Evolutionary conservation across 2,329 filamentous ascomycete genomes (phyloP).

Genomic region (Scytalidium lignicola): DNA sequence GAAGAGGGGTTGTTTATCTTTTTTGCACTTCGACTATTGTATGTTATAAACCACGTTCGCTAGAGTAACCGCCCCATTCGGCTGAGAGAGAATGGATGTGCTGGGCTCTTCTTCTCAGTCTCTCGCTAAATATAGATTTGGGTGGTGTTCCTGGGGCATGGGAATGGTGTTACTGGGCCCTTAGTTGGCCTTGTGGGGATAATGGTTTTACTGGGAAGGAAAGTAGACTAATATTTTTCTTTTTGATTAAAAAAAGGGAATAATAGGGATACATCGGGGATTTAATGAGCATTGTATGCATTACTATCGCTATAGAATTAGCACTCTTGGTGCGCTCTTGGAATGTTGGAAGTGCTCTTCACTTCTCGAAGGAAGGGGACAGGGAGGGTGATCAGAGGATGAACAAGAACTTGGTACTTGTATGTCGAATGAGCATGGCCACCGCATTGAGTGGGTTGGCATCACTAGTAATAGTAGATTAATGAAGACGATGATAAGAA

Average conservation of each 20-base stretch:
- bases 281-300: neutral
- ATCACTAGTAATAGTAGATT: neutral
- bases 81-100: constrained; percentile 14
- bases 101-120: constrained; percentile 20
- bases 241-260: neutral
- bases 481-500: neutral
- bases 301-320: neutral
- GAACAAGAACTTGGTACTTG: neutral
- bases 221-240: neutral
- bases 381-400: neutral
- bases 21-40: constrained; percentile 5
- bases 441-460: neutral
- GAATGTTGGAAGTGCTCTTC: neutral
- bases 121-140: constrained; percentile 19
- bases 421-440: neutral
- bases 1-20: neutral
- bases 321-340: neutral
- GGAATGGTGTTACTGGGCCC: neutral
- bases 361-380: neutral
- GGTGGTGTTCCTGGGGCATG: constrained; percentile 1
- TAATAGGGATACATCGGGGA: neutral
- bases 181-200: neutral
- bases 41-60: constrained; percentile 22
- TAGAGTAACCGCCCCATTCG: constrained; percentile 25
- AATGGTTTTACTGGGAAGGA: neutral